phyloP scores from a whole-genome alignment of 78 protist genomes.

The Dictyostelium purpureum region DNA sequence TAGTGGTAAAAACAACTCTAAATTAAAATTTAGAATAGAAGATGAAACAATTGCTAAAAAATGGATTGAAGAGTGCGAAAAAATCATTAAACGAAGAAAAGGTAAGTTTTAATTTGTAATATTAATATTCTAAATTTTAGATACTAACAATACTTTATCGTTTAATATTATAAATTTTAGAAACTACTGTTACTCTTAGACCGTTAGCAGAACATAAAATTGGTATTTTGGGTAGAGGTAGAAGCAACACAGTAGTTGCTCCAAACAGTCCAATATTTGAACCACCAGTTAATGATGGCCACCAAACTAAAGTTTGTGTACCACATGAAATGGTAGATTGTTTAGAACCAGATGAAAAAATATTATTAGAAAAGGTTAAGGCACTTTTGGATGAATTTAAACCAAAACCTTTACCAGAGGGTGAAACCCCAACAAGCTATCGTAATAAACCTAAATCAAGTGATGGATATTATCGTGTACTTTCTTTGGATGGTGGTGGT shows the following conservation, averaged over 20 bases:
- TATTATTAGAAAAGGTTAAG: constrained; percentile 34
- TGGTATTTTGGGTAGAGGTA: constrained; percentile 15
- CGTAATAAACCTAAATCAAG: constrained; percentile 27
- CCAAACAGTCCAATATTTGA: background rate
- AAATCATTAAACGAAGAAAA: constrained; percentile 33
- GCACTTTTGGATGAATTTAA: constrained; percentile 22
- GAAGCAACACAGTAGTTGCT: constrained; percentile 19
- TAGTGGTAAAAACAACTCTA: background rate
- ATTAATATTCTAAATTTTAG: too few species aligned
- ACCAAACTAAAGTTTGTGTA: background rate
- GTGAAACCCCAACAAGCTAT: constrained; percentile 22
- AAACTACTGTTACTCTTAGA: constrained; percentile 69
- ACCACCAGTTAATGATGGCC: background rate
- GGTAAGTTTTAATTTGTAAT: background rate
- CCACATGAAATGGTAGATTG: constrained; percentile 19
- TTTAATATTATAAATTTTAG: background rate
- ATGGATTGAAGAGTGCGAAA: constrained; percentile 50
- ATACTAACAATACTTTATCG: background rate
- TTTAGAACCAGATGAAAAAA: constrained; percentile 53
- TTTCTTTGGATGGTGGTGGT: constrained; percentile 67
- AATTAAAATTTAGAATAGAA: constrained; percentile 35
- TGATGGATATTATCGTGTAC: constrained; percentile 57
- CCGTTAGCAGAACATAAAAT: constrained; percentile 57
- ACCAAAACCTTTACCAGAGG: constrained; percentile 46
- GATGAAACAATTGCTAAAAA: constrained; percentile 16